These are phyloP conservation scores for Mucor mucedo DNA, from an alignment of 371 early-diverging fungal genomes.

Conservation along the genomic window DNA sequence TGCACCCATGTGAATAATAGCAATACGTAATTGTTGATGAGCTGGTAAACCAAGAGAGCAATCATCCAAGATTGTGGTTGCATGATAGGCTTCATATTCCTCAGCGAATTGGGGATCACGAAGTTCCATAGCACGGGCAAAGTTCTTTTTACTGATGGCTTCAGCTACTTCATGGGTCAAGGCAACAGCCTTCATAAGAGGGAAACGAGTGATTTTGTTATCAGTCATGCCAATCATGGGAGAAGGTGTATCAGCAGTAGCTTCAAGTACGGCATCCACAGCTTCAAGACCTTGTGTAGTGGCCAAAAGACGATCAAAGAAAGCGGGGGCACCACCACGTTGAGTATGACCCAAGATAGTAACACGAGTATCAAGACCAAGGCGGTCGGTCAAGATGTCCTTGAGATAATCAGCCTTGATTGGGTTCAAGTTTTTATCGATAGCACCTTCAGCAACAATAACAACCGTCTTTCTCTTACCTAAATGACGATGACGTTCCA, in stretches of 20 bases:
- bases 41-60: slow-evolving; percentile 35
- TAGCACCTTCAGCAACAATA: slow-evolving; percentile 98
- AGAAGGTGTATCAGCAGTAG: slow-evolving; percentile 86
- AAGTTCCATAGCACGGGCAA: slow-evolving; percentile 87
- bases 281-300: slow-evolving; percentile 96
- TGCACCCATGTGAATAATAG: slow-evolving; percentile 93
- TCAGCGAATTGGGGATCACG: slow-evolving; percentile 91
- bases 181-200: slow-evolving; percentile 93
- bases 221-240: slow-evolving; percentile 92
- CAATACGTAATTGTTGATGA: slow-evolving; percentile 78
- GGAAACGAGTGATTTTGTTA: slow-evolving; percentile 84
- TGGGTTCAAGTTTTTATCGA: slow-evolving; percentile 88
- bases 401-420: slow-evolving; percentile 90
- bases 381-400: slow-evolving; percentile 76
- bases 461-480: slow-evolving; percentile 94
- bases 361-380: slow-evolving; percentile 93
- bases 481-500: slow-evolving; percentile 74
- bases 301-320: slow-evolving; percentile 93
- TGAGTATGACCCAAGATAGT: slow-evolving; percentile 98
- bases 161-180: slow-evolving; percentile 89
- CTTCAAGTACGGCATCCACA: slow-evolving; percentile 90
- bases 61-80: slow-evolving; percentile 53
- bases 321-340: slow-evolving; percentile 96
- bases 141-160: slow-evolving; percentile 84
- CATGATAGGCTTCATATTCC: slow-evolving; percentile 67